phyloP scores from a whole-genome alignment of 805 yeast genomes.

The Saturnispora bothae region DNA sequence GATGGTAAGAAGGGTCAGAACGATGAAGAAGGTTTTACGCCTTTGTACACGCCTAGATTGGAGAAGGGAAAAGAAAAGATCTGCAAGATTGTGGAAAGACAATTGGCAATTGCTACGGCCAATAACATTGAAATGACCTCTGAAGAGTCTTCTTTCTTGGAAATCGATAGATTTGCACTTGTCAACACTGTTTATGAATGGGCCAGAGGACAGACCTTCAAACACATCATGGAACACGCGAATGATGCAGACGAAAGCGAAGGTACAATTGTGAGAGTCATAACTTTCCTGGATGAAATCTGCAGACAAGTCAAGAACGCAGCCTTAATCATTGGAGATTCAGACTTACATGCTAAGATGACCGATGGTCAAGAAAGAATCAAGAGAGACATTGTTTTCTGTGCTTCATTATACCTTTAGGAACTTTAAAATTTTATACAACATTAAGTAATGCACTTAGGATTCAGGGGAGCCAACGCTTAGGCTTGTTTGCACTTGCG shows the following conservation, averaged over 20 bases:
- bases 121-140: slow-evolving; percentile 67
- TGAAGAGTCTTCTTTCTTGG: slow-evolving; percentile 79
- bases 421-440: no score
- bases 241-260: slow-evolving; percentile 61
- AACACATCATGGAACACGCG: slow-evolving; percentile 81
- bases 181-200: slow-evolving; percentile 95
- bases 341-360: slow-evolving; percentile 83
- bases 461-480: no score
- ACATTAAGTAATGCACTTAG: no score
- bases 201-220: slow-evolving; percentile 91
- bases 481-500: slow-evolving; percentile 11
- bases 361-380: slow-evolving; percentile 86
- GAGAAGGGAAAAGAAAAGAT: slow-evolving; percentile 63
- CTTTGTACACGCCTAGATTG: slow-evolving; percentile 57
- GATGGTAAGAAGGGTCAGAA: slow-evolving; percentile 53
- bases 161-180: slow-evolving; percentile 76
- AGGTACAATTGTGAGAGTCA: slow-evolving; percentile 94
- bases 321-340: slow-evolving; percentile 88
- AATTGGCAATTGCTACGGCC: slow-evolving; percentile 49
- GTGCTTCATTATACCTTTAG: slow-evolving; percentile 83
- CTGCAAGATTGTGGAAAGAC: slow-evolving; percentile 53
- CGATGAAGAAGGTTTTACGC: slow-evolving; percentile 43
- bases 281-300: slow-evolving; percentile 86
- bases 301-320: slow-evolving; percentile 93
- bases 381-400: slow-evolving; percentile 93